Percentiles rank a stretch among this genome's conserved stretches.
Conservation (phyloP, 345 rosid species). For the Acer campestre region DNA sequence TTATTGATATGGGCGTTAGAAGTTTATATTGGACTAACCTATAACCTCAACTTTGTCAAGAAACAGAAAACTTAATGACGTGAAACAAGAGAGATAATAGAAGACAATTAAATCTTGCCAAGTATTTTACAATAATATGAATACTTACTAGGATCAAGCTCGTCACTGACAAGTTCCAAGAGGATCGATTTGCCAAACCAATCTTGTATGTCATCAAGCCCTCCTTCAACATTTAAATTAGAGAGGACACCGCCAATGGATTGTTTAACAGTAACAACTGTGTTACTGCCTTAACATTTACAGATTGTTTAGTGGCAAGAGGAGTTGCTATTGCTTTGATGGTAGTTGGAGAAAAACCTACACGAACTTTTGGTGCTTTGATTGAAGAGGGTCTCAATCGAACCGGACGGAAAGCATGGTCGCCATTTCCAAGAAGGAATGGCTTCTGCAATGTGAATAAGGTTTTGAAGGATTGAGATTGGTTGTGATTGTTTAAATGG, state of each 20-base stretch:
- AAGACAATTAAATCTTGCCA: too few relatives aligned
- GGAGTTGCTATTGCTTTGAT: conserved; percentile 23
- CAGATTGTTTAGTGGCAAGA: not conserved
- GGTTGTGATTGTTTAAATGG: too few relatives aligned
- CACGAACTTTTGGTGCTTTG: conserved; percentile 8
- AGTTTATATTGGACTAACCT: too few relatives aligned
- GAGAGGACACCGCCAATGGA: conserved; percentile 31
- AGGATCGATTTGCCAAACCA: conserved; percentile 46
- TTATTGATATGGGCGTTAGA: too few relatives aligned
- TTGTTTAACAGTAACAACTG: conserved; percentile 35
- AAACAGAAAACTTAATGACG: too few relatives aligned
- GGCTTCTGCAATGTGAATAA: conserved; percentile 27
- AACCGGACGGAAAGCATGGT: conserved; percentile 8
- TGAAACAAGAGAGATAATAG: too few relatives aligned
- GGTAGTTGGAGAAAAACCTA: conserved; percentile 6
- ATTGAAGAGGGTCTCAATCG: not conserved
- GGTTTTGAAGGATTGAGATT: conserved; percentile 14
- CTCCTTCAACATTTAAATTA: conserved; percentile 29
- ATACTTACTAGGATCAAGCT: conserved; percentile 54
- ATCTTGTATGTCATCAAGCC: conserved; percentile 47
- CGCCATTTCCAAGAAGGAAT: conserved; percentile 32
- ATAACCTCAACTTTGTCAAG: too few relatives aligned
- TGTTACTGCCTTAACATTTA: conserved; percentile 39
- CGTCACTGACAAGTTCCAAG: conserved; percentile 56
- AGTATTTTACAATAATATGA: not conserved